Evolutionary conservation across 305 asterid genomes (phyloP).

Genomic region (Stenogyne calaminthoides): DNA sequence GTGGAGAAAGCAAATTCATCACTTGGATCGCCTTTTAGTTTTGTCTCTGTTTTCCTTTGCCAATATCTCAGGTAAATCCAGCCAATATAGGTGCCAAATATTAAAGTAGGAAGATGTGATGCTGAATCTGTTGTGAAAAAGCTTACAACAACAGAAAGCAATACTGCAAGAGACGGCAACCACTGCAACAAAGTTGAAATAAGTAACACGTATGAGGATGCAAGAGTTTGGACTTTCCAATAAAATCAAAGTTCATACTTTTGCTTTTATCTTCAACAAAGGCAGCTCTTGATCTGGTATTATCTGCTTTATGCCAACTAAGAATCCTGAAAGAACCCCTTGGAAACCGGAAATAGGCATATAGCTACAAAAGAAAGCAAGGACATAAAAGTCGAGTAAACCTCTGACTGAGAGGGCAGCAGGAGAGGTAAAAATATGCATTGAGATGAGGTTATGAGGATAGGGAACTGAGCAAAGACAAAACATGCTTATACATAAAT

Average conservation of each 20-base stretch:
- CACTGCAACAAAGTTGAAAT: slow-evolving; percentile 50
- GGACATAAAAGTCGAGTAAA: slow-evolving; percentile 18
- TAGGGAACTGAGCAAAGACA: slow-evolving; percentile 8
- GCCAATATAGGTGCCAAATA: slow-evolving; percentile 81
- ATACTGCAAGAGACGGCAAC: slow-evolving; percentile 78
- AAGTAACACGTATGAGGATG: slow-evolving; percentile 22
- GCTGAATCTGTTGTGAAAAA: slow-evolving; percentile 71
- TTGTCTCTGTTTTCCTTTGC: slow-evolving; percentile 78
- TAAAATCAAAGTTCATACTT: slow-evolving; percentile 48
- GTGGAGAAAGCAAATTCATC: slow-evolving; percentile 88
- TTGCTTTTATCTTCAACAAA: slow-evolving; percentile 67
- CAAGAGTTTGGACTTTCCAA: slow-evolving; percentile 3
- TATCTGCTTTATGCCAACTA: slow-evolving; percentile 90
- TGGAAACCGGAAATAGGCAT: slow-evolving; percentile 90
- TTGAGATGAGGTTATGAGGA: background rate
- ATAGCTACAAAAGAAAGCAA: slow-evolving; percentile 51
- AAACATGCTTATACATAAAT: slow-evolving; percentile 13
- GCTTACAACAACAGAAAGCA: slow-evolving; percentile 63
- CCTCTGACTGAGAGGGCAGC: slow-evolving; percentile 3
- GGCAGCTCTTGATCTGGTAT: slow-evolving; percentile 86
- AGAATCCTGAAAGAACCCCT: slow-evolving; percentile 84
- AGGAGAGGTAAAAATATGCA: background rate
- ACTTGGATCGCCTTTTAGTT: slow-evolving; percentile 88
- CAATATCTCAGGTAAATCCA: slow-evolving; percentile 95
- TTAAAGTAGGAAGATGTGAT: slow-evolving; percentile 71